Evolutionary conservation across 2,329 filamentous ascomycete species (phyloP).

Genomic region (Sporothrix dimorphospora): DNA sequence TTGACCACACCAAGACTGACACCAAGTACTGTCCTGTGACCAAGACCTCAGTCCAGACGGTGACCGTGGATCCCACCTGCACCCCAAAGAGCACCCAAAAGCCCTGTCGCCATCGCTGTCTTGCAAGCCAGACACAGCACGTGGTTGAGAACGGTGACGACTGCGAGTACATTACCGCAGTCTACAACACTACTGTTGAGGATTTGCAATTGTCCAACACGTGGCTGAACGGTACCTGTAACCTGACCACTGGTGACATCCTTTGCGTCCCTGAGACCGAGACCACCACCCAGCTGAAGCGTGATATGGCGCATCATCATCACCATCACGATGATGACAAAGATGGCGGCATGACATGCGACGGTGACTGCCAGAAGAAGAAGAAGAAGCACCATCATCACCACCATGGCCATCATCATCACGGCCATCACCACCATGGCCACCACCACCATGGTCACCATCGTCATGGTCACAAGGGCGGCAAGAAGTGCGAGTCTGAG

Average conservation of each 20-base stretch:
- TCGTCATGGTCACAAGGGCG: conserved; percentile 14
- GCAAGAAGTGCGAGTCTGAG: neutral
- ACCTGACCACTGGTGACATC: conserved; percentile 18
- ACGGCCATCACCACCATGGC: conserved; percentile 21
- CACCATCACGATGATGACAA: conserved; percentile 9
- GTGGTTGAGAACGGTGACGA: conserved; percentile 26
- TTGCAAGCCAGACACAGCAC: conserved; percentile 20
- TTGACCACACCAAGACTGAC: conserved; percentile 27
- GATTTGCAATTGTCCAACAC: conserved; percentile 26
- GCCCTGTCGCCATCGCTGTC: conserved; percentile 16
- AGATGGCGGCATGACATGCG: conserved; percentile 10
- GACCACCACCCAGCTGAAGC: conserved; percentile 5
- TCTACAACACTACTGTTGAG: conserved; percentile 29
- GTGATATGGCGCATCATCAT: conserved; percentile 24
- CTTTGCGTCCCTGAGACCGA: conserved; percentile 25
- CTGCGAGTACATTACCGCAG: conserved; percentile 18
- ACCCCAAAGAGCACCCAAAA: conserved; percentile 2
- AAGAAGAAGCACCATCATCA: neutral
- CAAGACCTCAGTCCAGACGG: conserved; percentile 26
- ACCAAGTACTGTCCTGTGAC: conserved; percentile 28
- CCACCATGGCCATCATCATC: conserved; percentile 7
- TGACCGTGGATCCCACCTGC: conserved; percentile 22
- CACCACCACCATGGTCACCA: neutral
- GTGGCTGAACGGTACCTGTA: conserved; percentile 23
- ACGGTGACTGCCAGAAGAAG: conserved; percentile 10